Evolutionary conservation across 108 stramenopile genomes (phyloP).

Genomic region (Schizochytrium sp.): DNA sequence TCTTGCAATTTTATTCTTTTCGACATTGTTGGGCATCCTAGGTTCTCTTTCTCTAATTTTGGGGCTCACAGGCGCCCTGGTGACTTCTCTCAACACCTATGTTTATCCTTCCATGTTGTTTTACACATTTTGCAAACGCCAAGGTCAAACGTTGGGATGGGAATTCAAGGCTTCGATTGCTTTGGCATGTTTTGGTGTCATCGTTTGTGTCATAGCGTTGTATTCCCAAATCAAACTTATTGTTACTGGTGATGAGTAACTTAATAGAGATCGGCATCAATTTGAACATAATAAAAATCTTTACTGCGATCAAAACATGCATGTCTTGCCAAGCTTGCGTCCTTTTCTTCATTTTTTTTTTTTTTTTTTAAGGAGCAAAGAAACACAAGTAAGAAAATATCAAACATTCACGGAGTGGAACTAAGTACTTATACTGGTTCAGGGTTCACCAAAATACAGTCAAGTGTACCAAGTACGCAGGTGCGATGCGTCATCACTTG

Average conservation of each 20-base stretch:
- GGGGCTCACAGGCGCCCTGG: constrained; percentile 18
- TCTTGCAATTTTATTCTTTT: neutral
- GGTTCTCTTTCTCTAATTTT: constrained; percentile 1
- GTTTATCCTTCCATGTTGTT: neutral
- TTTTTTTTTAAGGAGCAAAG: too few relatives aligned
- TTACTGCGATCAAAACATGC: too few relatives aligned
- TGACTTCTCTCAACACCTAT: constrained; percentile 12
- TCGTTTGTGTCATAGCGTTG: neutral
- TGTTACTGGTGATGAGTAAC: neutral
- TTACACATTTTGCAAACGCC: constrained; percentile 11
- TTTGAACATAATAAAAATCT: too few relatives aligned
- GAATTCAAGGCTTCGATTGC: neutral
- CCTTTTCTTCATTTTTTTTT: too few relatives aligned
- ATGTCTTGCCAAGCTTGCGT: too few relatives aligned
- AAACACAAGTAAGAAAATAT: too few relatives aligned
- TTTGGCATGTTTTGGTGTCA: neutral
- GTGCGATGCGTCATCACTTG: too few relatives aligned
- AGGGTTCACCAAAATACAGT: too few relatives aligned
- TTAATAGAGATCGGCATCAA: too few relatives aligned
- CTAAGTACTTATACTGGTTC: too few relatives aligned
- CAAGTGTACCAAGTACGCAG: too few relatives aligned
- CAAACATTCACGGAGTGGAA: too few relatives aligned
- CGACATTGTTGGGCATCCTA: neutral
- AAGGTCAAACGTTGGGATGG: neutral
- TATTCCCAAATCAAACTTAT: neutral